Percentiles rank a stretch among this genome's conserved stretches.
These are phyloP conservation scores for Cordyceps pruinosa DNA, from an alignment of 2,329 filamentous ascomycete species.

Conservation along the genomic window DNA sequence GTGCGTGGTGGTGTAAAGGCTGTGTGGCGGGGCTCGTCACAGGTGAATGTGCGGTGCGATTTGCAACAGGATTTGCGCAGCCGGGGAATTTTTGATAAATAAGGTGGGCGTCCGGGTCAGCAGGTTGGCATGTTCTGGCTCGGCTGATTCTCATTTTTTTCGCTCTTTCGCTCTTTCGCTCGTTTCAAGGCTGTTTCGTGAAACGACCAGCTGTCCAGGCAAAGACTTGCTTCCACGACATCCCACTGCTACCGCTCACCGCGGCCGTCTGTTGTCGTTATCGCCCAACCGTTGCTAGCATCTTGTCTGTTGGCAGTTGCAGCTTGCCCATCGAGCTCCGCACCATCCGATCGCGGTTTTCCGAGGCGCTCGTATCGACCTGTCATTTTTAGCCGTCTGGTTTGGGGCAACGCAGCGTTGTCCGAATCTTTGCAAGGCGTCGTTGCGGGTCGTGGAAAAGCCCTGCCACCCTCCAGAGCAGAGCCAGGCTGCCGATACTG, in stretches of 20 bases:
- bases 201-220: background rate
- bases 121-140: background rate
- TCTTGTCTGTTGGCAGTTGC: background rate
- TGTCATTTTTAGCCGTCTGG: slow-evolving; percentile 4
- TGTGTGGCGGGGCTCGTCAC: slow-evolving; percentile 10
- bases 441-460: slow-evolving; percentile 8
- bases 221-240: background rate
- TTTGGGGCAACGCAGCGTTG: background rate
- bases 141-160: background rate
- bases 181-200: slow-evolving; percentile 4
- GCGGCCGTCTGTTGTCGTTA: background rate
- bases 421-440: background rate
- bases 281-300: background rate
- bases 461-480: no score
- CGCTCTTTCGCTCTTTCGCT: background rate
- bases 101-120: slow-evolving; percentile 1
- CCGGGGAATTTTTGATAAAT: slow-evolving; percentile 2
- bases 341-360: background rate
- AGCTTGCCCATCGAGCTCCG: background rate
- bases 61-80: slow-evolving; percentile 3
- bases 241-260: background rate
- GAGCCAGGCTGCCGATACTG: no score
- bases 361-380: background rate
- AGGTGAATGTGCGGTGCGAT: no score
- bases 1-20: slow-evolving; percentile 8